Conservation (phyloP, 2,329 filamentous ascomycete genomes). For the Periconia sp. region DNA sequence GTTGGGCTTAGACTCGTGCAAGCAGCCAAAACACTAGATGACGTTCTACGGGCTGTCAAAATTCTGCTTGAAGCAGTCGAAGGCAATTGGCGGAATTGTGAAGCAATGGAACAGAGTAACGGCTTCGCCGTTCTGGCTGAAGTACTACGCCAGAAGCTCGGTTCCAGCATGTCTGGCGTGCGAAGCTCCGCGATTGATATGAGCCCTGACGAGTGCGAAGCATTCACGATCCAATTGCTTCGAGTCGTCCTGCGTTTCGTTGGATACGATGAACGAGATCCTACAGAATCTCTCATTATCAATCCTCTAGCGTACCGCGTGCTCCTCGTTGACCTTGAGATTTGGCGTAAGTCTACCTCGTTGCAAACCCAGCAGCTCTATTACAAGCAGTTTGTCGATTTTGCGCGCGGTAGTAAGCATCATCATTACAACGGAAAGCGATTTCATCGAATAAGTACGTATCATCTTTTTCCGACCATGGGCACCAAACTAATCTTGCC, state of each 20-base stretch:
- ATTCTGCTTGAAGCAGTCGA: slow-evolving; percentile 86
- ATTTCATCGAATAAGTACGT: slow-evolving; percentile 86
- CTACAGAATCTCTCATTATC: slow-evolving; percentile 88
- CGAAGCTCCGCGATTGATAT: slow-evolving; percentile 51
- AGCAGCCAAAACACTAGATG: slow-evolving; percentile 71
- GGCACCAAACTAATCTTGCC: slow-evolving; percentile 23
- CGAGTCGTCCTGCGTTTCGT: slow-evolving; percentile 83
- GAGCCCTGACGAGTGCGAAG: slow-evolving; percentile 53
- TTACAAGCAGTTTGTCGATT: slow-evolving; percentile 88
- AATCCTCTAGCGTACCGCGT: slow-evolving; percentile 95
- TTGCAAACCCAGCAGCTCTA: slow-evolving; percentile 82
- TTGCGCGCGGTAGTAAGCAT: slow-evolving; percentile 88
- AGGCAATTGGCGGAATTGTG: slow-evolving; percentile 95
- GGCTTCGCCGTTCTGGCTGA: slow-evolving; percentile 89
- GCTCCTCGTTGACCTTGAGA: slow-evolving; percentile 88
- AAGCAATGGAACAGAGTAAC: slow-evolving; percentile 95
- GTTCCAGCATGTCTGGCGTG: slow-evolving; percentile 56
- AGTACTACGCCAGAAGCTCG: slow-evolving; percentile 82
- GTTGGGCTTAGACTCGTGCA: slow-evolving; percentile 86
- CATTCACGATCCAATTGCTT: slow-evolving; percentile 67
- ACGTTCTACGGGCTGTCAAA: slow-evolving; percentile 77
- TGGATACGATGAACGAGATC: slow-evolving; percentile 80
- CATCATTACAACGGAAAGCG: slow-evolving; percentile 90
- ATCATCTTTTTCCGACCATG: background rate
- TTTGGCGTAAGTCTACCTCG: slow-evolving; percentile 80